Base-by-base conservation (phyloP, 2,329 filamentous ascomycete genomes). In the Aspergillus sp. region DNA sequence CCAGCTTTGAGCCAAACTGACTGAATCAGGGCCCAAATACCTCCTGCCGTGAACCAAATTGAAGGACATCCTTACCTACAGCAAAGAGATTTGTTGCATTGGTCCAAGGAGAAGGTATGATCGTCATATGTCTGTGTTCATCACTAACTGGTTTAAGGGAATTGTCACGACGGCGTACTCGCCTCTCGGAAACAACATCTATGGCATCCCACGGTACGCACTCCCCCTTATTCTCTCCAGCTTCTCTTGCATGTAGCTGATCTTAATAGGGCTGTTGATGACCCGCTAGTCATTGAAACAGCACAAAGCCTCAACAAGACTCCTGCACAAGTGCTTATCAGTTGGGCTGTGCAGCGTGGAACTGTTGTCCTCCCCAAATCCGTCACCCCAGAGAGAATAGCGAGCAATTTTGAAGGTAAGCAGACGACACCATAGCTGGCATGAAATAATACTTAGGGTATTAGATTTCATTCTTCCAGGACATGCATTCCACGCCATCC, bases 111-210 rank as follows among this genome's bases (percentile, higher is more conserved):
- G 16, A 52, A 54, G 48, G 59, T 60, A 46, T 7, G 22, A 24
- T 24, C 22, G 22, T 24, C 22, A 24, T 24, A 24, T 24, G 22
- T 7, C 22, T 24, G 22, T 24, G n/a, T n/a, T n/a, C n/a, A n/a
- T n/a, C n/a, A n/a, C n/a, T n/a, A n/a, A n/a, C n/a, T n/a, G n/a
- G n/a, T n/a, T 24, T 24, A 24, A 24, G 22, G 22, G 68, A 40
- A 78, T 78, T 51, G 73, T 78, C 50, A 59, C 78, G 30, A 74
- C 72, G 3, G 73, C 76, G 38, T 78, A 78, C 62, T 74, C 70
- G n/a, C 75, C 76, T 1, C 74, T 77, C 22, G 76, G 76, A 47
- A 78, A 78, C 24, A 54, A 56, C 40, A 56, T 58, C 16, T 58
- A 58, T 26, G 52, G 50, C 13, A 52, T 54, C n/a, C 33, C 33